Base-by-base conservation (phyloP, 1,284 basidiomycete species). In the Ceratobasidium sp. region DNA sequence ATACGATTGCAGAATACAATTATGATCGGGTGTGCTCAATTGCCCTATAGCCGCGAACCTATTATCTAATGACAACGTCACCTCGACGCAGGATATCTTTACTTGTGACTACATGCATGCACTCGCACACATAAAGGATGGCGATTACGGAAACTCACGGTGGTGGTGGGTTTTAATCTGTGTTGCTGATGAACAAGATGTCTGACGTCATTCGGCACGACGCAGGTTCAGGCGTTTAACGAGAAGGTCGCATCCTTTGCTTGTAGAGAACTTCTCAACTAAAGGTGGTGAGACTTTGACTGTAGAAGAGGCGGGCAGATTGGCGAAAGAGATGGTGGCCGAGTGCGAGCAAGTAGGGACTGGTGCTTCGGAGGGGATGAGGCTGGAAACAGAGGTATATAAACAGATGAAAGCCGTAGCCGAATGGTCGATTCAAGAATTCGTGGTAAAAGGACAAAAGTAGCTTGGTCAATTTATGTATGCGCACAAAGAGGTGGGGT, bases 341-440 rank as follows among this genome's bases (percentile, higher is more conserved):
- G 56, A 72, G 36, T 72, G 67, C 48, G 27, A 72, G 45, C 11
- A 50, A 27, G 56, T 72, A 33, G 67, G 67, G 19, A 59, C 56
- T 8, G 67, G 67, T n/a, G 24, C 56, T 7, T 72, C 67, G 22
- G 29, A 14, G 1, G 67, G 47, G 8, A 22, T 50, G 17, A 36
- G n/a, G n/a, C 33, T 72, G 41, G 67, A 72, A 45, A 59, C 24
- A 3, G n/a, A 59, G 29, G n/a, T 72, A 19, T 72, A 72, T 54
- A 33, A n/a, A 31, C 67, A 72, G 29, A 45, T 72, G 56, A 72
- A 60, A 41, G 56, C 47, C 27, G 27, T 56, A 31, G 67, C 67
- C 15, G 67, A 72, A n/a, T 72, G 67, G 67, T 72, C 67, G 45
- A 60, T 72, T 19, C 56, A 51, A 29, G 56, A 60, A 19, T 72